phyloP scores from a whole-genome alignment of 2,329 filamentous ascomycete species.

The Cryphonectria radicalis region DNA sequence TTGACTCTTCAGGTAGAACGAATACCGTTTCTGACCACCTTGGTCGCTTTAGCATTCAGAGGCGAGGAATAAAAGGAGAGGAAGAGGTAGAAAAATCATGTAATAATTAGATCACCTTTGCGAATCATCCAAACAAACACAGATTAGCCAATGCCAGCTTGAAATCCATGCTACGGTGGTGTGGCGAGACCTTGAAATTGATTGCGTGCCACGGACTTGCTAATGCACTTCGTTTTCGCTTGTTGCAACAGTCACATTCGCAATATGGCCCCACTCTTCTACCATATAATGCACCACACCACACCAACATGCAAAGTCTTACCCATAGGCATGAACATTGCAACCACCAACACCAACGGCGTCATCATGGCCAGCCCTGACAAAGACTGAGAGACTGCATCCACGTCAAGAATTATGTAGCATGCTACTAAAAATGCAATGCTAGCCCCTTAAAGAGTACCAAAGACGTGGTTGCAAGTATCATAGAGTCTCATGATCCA shows the following conservation, averaged over 20 bases:
- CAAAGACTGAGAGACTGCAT: not conserved
- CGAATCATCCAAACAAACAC: no score
- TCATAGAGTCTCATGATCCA: not conserved
- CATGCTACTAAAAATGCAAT: not conserved
- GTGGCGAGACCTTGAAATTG: no score
- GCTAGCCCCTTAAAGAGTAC: not conserved
- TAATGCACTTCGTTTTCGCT: no score
- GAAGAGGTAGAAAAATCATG: no score
- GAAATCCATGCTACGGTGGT: no score
- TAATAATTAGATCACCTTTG: no score
- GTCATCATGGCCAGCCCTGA: not conserved
- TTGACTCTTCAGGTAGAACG: no score
- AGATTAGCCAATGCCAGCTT: no score
- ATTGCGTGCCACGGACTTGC: no score
- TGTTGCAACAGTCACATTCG: not conserved
- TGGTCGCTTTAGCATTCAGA: no score
- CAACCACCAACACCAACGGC: not conserved
- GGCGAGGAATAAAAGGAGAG: no score
- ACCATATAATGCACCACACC: not conserved
- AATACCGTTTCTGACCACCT: no score
- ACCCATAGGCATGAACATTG: not conserved
- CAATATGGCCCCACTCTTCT: not conserved
- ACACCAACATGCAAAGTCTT: not conserved
- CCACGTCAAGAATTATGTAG: not conserved
- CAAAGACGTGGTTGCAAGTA: not conserved